A percentile compares a stretch with the other conserved stretches of the same genome.
Evolutionary conservation across 768 basidiomycete species (phyloP).

Genomic region (Boletus rufocinnamomeus): DNA sequence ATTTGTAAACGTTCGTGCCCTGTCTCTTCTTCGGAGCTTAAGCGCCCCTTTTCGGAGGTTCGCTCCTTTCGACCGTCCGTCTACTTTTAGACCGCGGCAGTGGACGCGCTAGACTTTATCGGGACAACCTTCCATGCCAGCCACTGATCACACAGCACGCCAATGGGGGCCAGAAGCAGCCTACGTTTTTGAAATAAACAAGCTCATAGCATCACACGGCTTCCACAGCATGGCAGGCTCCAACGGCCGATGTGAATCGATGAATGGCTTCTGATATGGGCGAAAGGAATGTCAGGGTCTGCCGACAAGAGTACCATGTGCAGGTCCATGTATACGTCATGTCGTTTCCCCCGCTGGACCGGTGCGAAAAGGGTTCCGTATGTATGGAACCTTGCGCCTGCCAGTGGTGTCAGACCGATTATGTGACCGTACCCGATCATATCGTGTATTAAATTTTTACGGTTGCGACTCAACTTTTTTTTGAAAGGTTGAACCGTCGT

Average conservation of each 20-base stretch:
- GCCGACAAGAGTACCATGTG: slow-evolving; percentile 8
- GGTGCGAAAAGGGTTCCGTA: not conserved
- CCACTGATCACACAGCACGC: slow-evolving; percentile 27
- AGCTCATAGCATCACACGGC: slow-evolving; percentile 13
- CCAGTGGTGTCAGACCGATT: slow-evolving; percentile 8
- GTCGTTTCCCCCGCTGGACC: not conserved
- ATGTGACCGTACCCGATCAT: not conserved
- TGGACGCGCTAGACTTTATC: slow-evolving; percentile 13
- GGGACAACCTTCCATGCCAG: slow-evolving; percentile 7
- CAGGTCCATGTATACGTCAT: not conserved
- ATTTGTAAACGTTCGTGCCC: slow-evolving; percentile 21
- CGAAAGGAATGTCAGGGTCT: not conserved
- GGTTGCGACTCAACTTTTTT: not conserved
- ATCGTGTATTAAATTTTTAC: slow-evolving; percentile 1
- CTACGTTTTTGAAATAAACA: slow-evolving; percentile 17
- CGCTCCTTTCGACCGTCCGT: slow-evolving; percentile 5
- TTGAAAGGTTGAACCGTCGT: no score
- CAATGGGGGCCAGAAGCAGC: slow-evolving; percentile 13
- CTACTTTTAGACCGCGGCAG: slow-evolving; percentile 5
- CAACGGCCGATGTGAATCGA: slow-evolving; percentile 7
- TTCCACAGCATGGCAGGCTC: slow-evolving; percentile 23
- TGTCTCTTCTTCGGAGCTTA: slow-evolving; percentile 33
- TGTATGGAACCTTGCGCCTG: not conserved
- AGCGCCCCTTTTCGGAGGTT: slow-evolving; percentile 30
- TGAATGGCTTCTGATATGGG: not conserved